phyloP scores from a whole-genome alignment of 257 asterid species.

The Solanum ahanhuiri region DNA sequence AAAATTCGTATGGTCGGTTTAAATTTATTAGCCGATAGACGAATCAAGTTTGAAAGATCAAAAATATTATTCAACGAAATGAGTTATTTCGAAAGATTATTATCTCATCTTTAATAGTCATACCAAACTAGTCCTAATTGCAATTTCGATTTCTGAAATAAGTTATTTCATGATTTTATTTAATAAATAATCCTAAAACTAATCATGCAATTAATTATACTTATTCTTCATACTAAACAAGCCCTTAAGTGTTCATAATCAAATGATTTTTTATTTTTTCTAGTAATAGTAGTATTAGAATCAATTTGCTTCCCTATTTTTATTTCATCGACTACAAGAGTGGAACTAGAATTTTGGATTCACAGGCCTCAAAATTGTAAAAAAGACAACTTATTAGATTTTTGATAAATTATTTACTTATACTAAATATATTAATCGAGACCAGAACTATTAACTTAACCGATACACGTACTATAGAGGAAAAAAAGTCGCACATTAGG shows the following conservation, averaged over 20 bases:
- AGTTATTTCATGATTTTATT: background rate
- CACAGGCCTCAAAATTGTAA: too few species aligned
- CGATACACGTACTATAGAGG: background rate
- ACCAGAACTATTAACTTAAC: too few species aligned
- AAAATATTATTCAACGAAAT: accelerated
- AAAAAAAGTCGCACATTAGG: background rate
- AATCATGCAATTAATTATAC: background rate
- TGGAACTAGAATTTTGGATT: too few species aligned
- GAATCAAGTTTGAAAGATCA: too few species aligned
- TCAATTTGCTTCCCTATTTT: background rate
- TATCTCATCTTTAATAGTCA: background rate
- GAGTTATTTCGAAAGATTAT: too few species aligned
- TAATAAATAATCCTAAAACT: background rate
- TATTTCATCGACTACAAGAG: background rate
- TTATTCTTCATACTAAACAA: background rate
- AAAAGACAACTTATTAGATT: background rate
- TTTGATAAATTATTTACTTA: too few species aligned
- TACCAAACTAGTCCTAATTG: background rate
- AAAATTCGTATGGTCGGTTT: accelerated
- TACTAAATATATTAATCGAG: too few species aligned
- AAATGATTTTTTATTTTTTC: background rate
- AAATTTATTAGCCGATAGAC: background rate
- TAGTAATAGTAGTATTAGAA: too few species aligned
- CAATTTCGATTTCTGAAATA: background rate
- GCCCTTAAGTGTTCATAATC: background rate